Conservation (phyloP, 805 yeast genomes). For the Saccharomycodes ludwigii region DNA sequence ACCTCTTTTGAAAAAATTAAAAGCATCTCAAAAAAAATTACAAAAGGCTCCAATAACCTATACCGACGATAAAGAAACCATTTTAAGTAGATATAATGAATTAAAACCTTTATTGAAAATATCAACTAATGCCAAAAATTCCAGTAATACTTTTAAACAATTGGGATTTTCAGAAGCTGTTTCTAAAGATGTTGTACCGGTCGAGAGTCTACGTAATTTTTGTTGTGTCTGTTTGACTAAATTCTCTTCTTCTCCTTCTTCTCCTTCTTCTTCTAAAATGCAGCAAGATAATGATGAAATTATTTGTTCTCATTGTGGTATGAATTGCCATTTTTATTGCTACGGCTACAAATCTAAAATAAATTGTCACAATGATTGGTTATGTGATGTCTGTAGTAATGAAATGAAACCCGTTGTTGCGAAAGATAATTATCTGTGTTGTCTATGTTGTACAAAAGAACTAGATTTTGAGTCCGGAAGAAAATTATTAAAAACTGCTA, state of each 20-base stretch:
- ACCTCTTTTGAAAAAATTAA: too few species aligned
- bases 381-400: constrained; percentile 70
- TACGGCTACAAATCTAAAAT: constrained; percentile 35
- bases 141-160: neutral
- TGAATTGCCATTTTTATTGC: constrained; percentile 59
- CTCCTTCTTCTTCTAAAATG: constrained; percentile 1
- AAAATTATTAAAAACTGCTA: constrained; percentile 27
- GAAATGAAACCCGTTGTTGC: constrained; percentile 47
- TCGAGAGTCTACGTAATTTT: too few species aligned
- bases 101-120: neutral
- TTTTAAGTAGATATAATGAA: too few species aligned
- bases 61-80: too few species aligned
- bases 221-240: constrained; percentile 49
- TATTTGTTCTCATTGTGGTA: constrained; percentile 53
- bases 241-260: too few species aligned
- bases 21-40: too few species aligned
- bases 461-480: constrained; percentile 33
- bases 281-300: constrained; percentile 19
- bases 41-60: too few species aligned
- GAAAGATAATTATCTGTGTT: constrained; percentile 49
- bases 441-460: constrained; percentile 49
- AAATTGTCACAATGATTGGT: constrained; percentile 37
- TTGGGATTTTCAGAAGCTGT: too few species aligned
- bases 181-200: too few species aligned
- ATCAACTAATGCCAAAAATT: neutral